Evolutionary conservation across 257 asterid species (phyloP).

Genomic region (Buddleja alternifolia): DNA sequence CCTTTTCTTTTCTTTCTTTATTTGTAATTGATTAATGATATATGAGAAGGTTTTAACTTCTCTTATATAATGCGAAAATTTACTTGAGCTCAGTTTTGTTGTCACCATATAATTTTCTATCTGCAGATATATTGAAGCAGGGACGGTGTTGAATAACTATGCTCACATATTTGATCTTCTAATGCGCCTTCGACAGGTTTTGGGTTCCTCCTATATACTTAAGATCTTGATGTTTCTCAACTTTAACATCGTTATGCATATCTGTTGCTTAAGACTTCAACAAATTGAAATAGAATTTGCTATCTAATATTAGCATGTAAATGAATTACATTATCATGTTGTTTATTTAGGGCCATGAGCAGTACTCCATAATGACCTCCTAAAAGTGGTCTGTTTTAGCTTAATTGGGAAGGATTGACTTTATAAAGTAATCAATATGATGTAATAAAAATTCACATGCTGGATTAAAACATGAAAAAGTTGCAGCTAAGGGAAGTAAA

Average conservation of each 20-base stretch:
- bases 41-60: slow-evolving; percentile 3
- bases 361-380: not conserved
- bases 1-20: not conserved
- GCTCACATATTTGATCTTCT: slow-evolving; percentile 96
- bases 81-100: slow-evolving; percentile 9
- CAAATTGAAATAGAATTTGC: slow-evolving; percentile 19
- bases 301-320: not conserved
- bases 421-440: not conserved
- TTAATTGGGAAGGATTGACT: not conserved
- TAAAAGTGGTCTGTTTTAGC: not conserved
- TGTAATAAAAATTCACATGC: not conserved
- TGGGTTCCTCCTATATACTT: slow-evolving; percentile 13
- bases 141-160: slow-evolving; percentile 80
- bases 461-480: not conserved
- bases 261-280: not conserved
- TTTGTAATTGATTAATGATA: not conserved
- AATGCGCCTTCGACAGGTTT: slow-evolving; percentile 92
- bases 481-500: too few relatives aligned
- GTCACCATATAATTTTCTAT: slow-evolving; percentile 6
- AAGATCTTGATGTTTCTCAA: slow-evolving; percentile 23
- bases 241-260: not conserved
- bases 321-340: not conserved
- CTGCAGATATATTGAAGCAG: slow-evolving; percentile 77
- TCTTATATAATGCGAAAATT: not conserved
- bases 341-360: not conserved